Evolutionary conservation across 768 basidiomycete genomes (phyloP).

Genomic region (Mycena floridula): DNA sequence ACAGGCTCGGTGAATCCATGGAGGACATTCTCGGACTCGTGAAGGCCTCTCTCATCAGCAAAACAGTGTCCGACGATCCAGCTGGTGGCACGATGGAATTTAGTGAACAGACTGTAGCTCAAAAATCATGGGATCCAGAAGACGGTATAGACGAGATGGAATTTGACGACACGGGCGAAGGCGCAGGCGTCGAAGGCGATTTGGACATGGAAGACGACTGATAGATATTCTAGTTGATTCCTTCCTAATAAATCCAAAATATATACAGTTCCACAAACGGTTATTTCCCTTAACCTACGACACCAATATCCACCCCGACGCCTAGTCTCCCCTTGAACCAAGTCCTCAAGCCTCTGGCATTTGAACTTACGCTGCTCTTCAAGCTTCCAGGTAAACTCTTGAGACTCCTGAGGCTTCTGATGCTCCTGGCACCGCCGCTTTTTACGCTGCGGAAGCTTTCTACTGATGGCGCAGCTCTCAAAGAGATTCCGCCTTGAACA

Average conservation of each 20-base stretch:
- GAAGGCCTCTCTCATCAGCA: constrained; percentile 28
- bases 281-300: background rate
- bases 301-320: constrained; percentile 1
- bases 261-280: background rate
- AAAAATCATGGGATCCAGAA: constrained; percentile 1
- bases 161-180: constrained; percentile 64
- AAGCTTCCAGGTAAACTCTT: constrained; percentile 23
- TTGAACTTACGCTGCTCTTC: constrained; percentile 7
- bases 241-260: background rate
- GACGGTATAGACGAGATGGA: constrained; percentile 38
- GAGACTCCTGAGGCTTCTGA: constrained; percentile 36
- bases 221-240: background rate
- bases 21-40: constrained; percentile 61
- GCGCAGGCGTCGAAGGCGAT: constrained; percentile 63
- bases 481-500: background rate
- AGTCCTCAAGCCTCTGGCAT: constrained; percentile 9
- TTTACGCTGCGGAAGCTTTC: constrained; percentile 41
- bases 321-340: constrained; percentile 10
- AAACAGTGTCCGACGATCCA: background rate
- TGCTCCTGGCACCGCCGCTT: constrained; percentile 34
- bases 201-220: constrained; percentile 62
- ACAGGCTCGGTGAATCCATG: constrained; percentile 66
- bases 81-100: background rate
- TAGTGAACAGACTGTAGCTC: too few species aligned
- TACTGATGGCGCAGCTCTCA: constrained; percentile 33